These are phyloP conservation scores for Suillus plorans DNA, from an alignment of 768 basidiomycete genomes.

Conservation along the genomic window DNA sequence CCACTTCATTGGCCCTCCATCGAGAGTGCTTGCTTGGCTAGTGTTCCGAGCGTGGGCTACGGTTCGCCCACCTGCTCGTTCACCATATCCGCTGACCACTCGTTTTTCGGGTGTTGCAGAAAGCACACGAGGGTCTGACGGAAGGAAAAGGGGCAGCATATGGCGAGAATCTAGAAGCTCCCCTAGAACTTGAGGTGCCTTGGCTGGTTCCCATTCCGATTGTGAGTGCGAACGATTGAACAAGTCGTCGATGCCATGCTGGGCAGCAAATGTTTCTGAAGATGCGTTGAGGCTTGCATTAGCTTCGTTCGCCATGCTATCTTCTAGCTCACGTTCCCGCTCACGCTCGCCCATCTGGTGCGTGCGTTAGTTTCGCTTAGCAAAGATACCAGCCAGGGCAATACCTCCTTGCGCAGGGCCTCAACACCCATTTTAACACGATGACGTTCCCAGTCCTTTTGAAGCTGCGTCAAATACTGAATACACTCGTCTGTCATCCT, in stretches of 20 bases:
- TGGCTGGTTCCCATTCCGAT: slow-evolving; percentile 74
- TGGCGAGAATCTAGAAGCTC: slow-evolving; percentile 90
- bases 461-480: slow-evolving; percentile 91
- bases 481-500: slow-evolving; percentile 94
- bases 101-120: slow-evolving; percentile 61
- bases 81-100: slow-evolving; percentile 18
- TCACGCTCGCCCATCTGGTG: slow-evolving; percentile 67
- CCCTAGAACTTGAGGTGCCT: slow-evolving; percentile 79
- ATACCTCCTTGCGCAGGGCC: slow-evolving; percentile 79
- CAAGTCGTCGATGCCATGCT: slow-evolving; percentile 71
- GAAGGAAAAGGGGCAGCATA: slow-evolving; percentile 88
- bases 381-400: slow-evolving; percentile 10
- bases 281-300: slow-evolving; percentile 30
- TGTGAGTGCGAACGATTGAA: slow-evolving; percentile 70
- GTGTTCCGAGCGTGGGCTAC: slow-evolving; percentile 34
- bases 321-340: slow-evolving; percentile 56
- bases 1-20: slow-evolving; percentile 53
- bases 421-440: slow-evolving; percentile 86
- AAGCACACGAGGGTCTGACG: slow-evolving; percentile 75
- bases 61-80: slow-evolving; percentile 11
- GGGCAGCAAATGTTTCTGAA: slow-evolving; percentile 36
- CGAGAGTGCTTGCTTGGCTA: slow-evolving; percentile 38
- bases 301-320: slow-evolving; percentile 33
- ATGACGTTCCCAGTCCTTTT: slow-evolving; percentile 97
- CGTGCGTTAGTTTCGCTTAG: slow-evolving; percentile 5